phyloP scores from a whole-genome alignment of 2,329 filamentous ascomycete genomes.

The Dissoconium aciculare region DNA sequence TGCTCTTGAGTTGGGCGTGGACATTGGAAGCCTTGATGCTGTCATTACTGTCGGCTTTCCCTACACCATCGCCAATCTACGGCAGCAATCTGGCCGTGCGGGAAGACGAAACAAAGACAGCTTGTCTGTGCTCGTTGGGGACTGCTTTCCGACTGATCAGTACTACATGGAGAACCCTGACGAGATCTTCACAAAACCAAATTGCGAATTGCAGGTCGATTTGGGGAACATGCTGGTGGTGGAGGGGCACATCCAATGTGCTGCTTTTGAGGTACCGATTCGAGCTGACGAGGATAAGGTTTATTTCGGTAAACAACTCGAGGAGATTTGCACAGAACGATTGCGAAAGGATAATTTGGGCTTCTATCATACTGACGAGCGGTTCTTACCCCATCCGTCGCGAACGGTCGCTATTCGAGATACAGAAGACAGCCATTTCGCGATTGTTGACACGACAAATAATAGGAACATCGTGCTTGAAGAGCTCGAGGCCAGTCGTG shows the following conservation, averaged over 20 bases:
- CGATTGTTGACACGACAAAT: slow-evolving; percentile 76
- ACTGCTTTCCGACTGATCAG: slow-evolving; percentile 81
- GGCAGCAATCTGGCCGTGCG: slow-evolving; percentile 87
- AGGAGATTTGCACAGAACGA: slow-evolving; percentile 56
- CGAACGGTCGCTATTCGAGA: slow-evolving; percentile 77
- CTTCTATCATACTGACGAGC: slow-evolving; percentile 79
- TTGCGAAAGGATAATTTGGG: slow-evolving; percentile 59
- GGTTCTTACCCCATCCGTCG: slow-evolving; percentile 74
- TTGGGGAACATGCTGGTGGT: slow-evolving; percentile 80
- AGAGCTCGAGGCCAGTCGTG: slow-evolving; percentile 89
- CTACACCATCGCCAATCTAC: slow-evolving; percentile 83
- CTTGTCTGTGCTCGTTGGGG: slow-evolving; percentile 74
- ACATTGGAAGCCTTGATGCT: slow-evolving; percentile 86
- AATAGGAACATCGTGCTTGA: slow-evolving; percentile 74
- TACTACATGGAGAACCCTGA: slow-evolving; percentile 95
- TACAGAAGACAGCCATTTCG: slow-evolving; percentile 82
- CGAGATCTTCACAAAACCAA: slow-evolving; percentile 82
- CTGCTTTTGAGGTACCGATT: slow-evolving; percentile 88
- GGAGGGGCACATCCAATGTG: slow-evolving; percentile 90
- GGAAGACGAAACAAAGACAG: slow-evolving; percentile 88
- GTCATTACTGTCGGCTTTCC: slow-evolving; percentile 91
- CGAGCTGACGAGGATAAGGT: slow-evolving; percentile 54
- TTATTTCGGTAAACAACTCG: slow-evolving; percentile 67
- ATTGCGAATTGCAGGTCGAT: slow-evolving; percentile 78
- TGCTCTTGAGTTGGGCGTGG: slow-evolving; percentile 82